phyloP scores from a whole-genome alignment of 2,329 filamentous ascomycete genomes.

The Magnaporthiopsis poae region DNA sequence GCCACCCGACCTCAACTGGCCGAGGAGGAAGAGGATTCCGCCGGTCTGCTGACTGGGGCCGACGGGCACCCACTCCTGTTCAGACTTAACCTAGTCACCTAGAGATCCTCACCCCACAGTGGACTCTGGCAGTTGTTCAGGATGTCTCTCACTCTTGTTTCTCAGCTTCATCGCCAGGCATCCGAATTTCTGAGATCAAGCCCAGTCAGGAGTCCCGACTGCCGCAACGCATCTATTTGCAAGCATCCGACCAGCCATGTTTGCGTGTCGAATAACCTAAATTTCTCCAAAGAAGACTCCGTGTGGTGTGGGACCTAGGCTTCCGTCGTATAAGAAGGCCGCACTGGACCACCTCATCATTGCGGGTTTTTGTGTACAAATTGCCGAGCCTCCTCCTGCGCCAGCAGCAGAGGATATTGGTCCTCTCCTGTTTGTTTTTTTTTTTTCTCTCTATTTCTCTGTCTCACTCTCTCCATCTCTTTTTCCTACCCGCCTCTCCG shows the following conservation, averaged over 20 bases:
- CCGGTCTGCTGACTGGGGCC: conserved; percentile 6
- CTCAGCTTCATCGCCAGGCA: not conserved
- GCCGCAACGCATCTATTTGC: not conserved
- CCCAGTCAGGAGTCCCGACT: not conserved
- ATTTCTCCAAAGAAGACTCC: not conserved
- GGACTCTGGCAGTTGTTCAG: not conserved
- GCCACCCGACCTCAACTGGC: not conserved
- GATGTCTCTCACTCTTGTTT: not conserved
- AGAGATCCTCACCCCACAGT: not conserved
- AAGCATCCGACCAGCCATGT: not conserved
- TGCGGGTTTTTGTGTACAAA: not conserved
- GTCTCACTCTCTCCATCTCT: not conserved
- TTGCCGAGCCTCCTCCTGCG: not conserved
- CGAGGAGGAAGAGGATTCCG: conserved; percentile 5
- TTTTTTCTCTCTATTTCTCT: not conserved
- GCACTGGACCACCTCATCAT: not conserved
- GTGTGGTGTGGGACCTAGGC: not conserved
- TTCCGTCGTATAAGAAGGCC: not conserved
- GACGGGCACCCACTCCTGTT: conserved; percentile 6
- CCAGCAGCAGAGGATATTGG: not conserved
- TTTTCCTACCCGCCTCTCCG: not conserved
- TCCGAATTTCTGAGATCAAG: not conserved
- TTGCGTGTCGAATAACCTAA: not conserved
- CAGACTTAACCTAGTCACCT: conserved; percentile 1
- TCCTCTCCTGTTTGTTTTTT: not conserved